A percentile compares a stretch with the other conserved stretches of the same genome.
phyloP scores from a whole-genome alignment of 441 rosid genomes.

The Croton setiger region DNA sequence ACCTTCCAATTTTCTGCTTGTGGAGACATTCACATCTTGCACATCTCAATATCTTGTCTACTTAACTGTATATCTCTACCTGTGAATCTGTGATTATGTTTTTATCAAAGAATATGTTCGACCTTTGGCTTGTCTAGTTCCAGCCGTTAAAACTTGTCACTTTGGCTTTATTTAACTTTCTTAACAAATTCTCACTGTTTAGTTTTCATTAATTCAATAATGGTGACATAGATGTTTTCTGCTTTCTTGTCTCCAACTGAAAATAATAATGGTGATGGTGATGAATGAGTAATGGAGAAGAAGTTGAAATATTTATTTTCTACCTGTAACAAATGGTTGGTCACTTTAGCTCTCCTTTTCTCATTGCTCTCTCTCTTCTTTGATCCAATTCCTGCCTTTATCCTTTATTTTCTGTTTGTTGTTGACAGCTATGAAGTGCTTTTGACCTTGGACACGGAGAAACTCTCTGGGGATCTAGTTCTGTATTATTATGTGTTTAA shows the following conservation, averaged over 20 bases:
- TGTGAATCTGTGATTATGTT: neutral
- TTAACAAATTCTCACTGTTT: neutral
- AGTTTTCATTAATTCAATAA: too few relatives aligned
- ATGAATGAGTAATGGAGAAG: neutral
- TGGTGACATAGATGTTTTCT: neutral
- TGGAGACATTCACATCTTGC: too few relatives aligned
- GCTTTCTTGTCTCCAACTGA: neutral
- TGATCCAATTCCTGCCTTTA: too few relatives aligned
- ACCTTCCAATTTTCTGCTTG: neutral
- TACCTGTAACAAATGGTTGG: neutral
- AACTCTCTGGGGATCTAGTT: conserved; percentile 52
- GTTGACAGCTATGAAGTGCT: conserved; percentile 71
- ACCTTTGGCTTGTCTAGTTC: neutral
- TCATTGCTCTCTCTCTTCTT: too few relatives aligned
- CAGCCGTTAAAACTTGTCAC: neutral
- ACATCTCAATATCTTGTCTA: neutral
- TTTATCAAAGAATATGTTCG: neutral
- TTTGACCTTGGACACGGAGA: conserved; percentile 55
- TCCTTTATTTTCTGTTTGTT: neutral
- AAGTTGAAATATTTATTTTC: neutral
- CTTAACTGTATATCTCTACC: neutral
- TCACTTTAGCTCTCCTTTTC: neutral
- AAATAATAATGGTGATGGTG: neutral
- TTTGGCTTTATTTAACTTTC: neutral
- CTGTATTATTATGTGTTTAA: conserved; percentile 80